These are phyloP conservation scores for Ammopiptanthus mongolicus DNA, from an alignment of 306 rosid genomes.

Conservation along the genomic window DNA sequence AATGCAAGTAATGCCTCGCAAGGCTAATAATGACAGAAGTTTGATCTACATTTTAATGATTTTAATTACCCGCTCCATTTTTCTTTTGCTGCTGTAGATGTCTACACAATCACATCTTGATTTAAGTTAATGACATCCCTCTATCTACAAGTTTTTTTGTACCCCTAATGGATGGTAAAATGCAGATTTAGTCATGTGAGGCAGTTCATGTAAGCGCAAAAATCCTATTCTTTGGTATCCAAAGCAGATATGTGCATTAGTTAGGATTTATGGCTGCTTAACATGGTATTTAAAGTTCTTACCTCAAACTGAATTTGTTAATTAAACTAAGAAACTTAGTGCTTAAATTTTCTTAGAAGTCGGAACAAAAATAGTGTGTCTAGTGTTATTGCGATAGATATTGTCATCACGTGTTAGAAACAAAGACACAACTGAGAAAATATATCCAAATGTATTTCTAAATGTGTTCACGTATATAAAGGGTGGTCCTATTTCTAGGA, in stretches of 20 bases:
- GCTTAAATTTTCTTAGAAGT: not conserved
- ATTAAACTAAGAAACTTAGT: not conserved
- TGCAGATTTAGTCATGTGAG: not conserved
- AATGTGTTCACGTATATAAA: no score
- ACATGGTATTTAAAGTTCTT: not conserved
- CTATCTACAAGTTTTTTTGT: not conserved
- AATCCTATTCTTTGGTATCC: not conserved
- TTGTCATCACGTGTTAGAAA: not conserved
- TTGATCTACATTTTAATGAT: not conserved
- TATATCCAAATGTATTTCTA: no score
- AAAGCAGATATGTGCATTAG: not conserved
- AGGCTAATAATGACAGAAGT: slow-evolving; percentile 16
- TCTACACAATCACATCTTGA: not conserved
- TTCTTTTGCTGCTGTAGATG: not conserved
- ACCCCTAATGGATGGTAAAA: not conserved
- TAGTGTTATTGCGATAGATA: not conserved
- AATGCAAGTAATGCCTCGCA: slow-evolving; percentile 8
- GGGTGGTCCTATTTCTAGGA: no score
- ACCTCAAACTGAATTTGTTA: not conserved
- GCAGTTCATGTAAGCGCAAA: not conserved
- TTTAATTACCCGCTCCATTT: not conserved
- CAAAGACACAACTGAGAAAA: no score
- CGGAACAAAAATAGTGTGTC: not conserved
- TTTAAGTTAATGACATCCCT: not conserved
- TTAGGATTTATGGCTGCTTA: not conserved